phyloP scores from a whole-genome alignment of 129 eudicot species.

The Flaveria trinervia region DNA sequence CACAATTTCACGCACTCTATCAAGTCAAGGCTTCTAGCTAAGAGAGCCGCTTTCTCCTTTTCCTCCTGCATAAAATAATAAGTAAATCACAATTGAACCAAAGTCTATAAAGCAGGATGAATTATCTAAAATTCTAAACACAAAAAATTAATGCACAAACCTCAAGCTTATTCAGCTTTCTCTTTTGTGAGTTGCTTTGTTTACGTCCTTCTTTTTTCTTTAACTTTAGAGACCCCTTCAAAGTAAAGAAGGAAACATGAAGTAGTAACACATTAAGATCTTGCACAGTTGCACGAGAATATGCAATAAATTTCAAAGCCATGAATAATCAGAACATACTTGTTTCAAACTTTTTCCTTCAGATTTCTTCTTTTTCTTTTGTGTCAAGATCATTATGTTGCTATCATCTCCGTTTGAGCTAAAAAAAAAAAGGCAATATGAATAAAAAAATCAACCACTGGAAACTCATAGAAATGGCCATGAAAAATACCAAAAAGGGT shows the following conservation, averaged over 20 bases:
- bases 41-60: slow-evolving; percentile 56
- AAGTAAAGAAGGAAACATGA: neutral
- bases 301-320: neutral
- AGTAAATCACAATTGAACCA: slow-evolving; percentile 17
- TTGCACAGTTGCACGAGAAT: neutral
- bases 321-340: slow-evolving; percentile 33
- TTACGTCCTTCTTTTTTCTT: slow-evolving; percentile 42
- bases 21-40: slow-evolving; percentile 70
- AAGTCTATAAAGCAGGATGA: slow-evolving; percentile 5
- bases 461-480: slow-evolving; percentile 2
- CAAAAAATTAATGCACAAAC: slow-evolving; percentile 37
- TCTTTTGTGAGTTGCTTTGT: slow-evolving; percentile 70
- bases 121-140: slow-evolving; percentile 11
- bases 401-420: slow-evolving; percentile 52
- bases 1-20: slow-evolving; percentile 64
- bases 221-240: slow-evolving; percentile 40
- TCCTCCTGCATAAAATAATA: slow-evolving; percentile 62
- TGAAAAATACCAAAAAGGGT: neutral
- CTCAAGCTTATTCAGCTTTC: slow-evolving; percentile 76
- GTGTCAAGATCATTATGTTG: slow-evolving; percentile 52
- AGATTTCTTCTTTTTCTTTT: slow-evolving; percentile 47
- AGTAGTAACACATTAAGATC: neutral
- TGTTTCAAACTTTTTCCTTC: slow-evolving; percentile 40
- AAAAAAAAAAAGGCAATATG: neutral
- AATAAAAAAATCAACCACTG: slow-evolving; percentile 7